phyloP scores from a whole-genome alignment of 768 basidiomycete species.

The Tylopilus rubrobrunneus region DNA sequence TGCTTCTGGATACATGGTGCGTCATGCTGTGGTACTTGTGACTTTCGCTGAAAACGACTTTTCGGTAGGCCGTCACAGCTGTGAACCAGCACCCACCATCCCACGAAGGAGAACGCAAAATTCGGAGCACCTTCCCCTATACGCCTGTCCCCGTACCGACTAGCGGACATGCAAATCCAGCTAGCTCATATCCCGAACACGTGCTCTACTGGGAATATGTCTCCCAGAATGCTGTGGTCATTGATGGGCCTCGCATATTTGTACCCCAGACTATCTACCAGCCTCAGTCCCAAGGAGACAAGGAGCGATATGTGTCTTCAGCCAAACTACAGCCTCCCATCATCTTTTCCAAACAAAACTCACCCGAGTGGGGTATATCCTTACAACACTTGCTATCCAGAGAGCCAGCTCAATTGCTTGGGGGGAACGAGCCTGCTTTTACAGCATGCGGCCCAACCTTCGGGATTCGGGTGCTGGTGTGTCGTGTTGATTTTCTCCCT shows the following conservation, averaged over 20 bases:
- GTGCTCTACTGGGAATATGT: conserved; percentile 1
- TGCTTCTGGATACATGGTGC: neutral
- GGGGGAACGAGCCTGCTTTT: conserved; percentile 59
- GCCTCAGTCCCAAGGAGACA: conserved; percentile 67
- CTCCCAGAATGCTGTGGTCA: conserved; percentile 10
- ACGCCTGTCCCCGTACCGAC: neutral
- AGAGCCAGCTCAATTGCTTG: conserved; percentile 45
- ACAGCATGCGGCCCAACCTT: conserved; percentile 65
- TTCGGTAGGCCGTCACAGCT: neutral
- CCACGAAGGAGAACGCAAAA: neutral
- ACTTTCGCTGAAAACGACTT: neutral
- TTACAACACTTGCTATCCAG: conserved; percentile 55
- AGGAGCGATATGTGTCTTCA: conserved; percentile 66
- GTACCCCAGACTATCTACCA: conserved; percentile 67
- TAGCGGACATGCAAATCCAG: neutral
- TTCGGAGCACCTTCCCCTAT: neutral
- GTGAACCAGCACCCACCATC: neutral
- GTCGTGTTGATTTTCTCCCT: neutral
- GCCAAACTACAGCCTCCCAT: conserved; percentile 57
- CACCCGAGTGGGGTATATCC: conserved; percentile 55
- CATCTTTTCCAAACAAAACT: conserved; percentile 50
- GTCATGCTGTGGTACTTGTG: conserved; percentile 2
- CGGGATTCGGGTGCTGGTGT: conserved; percentile 65
- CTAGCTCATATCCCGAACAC: neutral
- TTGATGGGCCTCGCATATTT: conserved; percentile 40